Evolutionary conservation across 139 green algal genomes (phyloP).

Genomic region (Chlorella vulgaris): DNA sequence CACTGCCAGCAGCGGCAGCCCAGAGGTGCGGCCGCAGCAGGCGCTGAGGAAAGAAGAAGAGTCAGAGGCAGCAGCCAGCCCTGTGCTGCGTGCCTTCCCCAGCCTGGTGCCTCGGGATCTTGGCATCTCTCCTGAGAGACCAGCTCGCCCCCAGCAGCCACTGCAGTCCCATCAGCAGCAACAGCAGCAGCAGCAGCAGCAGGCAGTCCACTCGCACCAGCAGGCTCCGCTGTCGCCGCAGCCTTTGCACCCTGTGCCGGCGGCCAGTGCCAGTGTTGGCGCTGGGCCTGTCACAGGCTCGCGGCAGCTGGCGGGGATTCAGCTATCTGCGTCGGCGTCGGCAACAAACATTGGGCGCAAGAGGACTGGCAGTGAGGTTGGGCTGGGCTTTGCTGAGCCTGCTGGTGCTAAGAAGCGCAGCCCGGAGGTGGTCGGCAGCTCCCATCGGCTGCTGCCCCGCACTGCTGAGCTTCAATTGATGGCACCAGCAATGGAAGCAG

Average conservation of each 20-base stretch:
- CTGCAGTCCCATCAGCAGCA: neutral
- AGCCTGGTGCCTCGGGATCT: neutral
- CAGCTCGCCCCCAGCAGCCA: neutral
- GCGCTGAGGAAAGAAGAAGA: neutral
- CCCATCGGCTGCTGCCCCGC: neutral
- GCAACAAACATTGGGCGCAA: constrained; percentile 19
- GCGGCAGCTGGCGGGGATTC: too few relatives aligned
- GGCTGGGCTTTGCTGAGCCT: neutral
- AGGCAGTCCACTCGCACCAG: neutral
- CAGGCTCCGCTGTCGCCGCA: neutral
- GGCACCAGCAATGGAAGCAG: neutral
- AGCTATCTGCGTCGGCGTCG: too few relatives aligned
- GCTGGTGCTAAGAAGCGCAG: constrained; percentile 16
- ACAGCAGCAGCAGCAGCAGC: neutral
- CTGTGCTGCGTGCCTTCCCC: neutral
- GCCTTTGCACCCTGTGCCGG: neutral
- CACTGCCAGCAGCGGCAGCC: constrained; percentile 17
- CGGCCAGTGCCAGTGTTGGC: too few relatives aligned
- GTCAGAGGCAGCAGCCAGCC: constrained; percentile 1
- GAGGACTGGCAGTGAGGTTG: constrained; percentile 1
- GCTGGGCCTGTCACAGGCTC: too few relatives aligned
- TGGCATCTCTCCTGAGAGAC: neutral
- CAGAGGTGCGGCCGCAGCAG: neutral
- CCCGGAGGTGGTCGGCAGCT: neutral
- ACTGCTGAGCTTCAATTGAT: neutral